Conservation (phyloP, 169 alveolate species). For the Eimeria sp. region DNA sequence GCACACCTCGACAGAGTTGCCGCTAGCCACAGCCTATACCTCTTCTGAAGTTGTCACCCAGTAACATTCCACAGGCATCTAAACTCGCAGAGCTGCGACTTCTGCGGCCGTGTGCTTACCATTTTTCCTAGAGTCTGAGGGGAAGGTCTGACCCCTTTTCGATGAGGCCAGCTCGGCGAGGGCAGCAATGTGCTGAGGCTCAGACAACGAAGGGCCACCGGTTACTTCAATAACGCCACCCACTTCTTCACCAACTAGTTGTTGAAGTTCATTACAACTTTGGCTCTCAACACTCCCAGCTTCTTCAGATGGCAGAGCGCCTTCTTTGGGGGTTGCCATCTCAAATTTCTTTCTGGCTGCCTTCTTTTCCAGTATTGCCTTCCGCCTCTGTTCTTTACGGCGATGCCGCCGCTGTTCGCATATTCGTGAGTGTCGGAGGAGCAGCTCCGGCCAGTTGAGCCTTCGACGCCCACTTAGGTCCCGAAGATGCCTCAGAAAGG, state of each 20-base stretch:
- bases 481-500: conserved; percentile 39
- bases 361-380: conserved; percentile 11
- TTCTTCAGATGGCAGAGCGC: not conserved
- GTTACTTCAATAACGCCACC: conserved; percentile 7
- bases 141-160: not conserved
- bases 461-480: conserved; percentile 70
- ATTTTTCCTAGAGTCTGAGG: not conserved
- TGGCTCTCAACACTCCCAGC: conserved; percentile 3
- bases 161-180: conserved; percentile 41
- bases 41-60: too few relatives aligned
- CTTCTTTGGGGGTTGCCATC: not conserved
- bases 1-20: not conserved
- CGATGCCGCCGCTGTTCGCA: conserved; percentile 60
- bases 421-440: conserved; percentile 47
- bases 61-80: not conserved
- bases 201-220: conserved; percentile 50
- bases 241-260: conserved; percentile 16
- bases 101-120: not conserved
- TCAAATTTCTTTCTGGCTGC: not conserved
- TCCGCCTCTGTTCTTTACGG: conserved; percentile 34
- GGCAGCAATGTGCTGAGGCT: conserved; percentile 26
- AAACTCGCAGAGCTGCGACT: not conserved
- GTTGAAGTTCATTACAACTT: not conserved
- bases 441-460: conserved; percentile 77
- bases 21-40: not conserved